Evolutionary conservation across 441 rosid genomes (phyloP).

Genomic region (Flueggea neowawraea): DNA sequence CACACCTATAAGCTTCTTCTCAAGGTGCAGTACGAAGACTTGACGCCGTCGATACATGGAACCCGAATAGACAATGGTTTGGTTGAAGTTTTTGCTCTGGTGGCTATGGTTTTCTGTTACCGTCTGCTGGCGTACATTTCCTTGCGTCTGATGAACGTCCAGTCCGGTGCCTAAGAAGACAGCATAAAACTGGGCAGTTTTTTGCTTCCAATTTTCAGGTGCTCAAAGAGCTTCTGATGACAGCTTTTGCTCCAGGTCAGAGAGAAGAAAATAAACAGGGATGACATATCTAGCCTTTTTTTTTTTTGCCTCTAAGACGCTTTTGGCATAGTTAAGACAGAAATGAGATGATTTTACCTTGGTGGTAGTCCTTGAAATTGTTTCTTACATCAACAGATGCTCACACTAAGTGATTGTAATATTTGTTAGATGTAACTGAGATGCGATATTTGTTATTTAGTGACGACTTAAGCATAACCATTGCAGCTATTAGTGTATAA

Average conservation of each 20-base stretch:
- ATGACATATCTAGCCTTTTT: no score
- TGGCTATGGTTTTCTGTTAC: conserved; percentile 90
- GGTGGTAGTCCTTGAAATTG: no score
- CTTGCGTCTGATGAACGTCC: conserved; percentile 64
- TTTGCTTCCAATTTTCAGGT: conserved; percentile 4
- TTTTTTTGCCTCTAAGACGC: no score
- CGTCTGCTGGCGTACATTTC: conserved; percentile 85
- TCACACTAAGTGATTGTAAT: no score
- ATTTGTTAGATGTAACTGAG: no score
- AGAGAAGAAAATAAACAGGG: neutral
- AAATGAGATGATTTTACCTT: no score
- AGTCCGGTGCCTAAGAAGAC: conserved; percentile 22
- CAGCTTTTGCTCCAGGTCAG: conserved; percentile 10
- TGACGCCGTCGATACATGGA: conserved; percentile 41
- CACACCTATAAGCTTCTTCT: conserved; percentile 97
- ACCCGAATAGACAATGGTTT: conserved; percentile 53
- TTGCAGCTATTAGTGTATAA: no score
- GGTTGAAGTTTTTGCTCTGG: conserved; percentile 67
- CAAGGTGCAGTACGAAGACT: conserved; percentile 74
- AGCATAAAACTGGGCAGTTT: conserved; percentile 5
- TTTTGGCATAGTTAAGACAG: no score
- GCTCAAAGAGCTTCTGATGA: conserved; percentile 14
- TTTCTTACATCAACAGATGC: no score
- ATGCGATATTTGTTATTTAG: no score
- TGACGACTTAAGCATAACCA: no score